Base-by-base conservation (phyloP, 2,329 filamentous ascomycete species). In the Alternaria conjuncta region DNA sequence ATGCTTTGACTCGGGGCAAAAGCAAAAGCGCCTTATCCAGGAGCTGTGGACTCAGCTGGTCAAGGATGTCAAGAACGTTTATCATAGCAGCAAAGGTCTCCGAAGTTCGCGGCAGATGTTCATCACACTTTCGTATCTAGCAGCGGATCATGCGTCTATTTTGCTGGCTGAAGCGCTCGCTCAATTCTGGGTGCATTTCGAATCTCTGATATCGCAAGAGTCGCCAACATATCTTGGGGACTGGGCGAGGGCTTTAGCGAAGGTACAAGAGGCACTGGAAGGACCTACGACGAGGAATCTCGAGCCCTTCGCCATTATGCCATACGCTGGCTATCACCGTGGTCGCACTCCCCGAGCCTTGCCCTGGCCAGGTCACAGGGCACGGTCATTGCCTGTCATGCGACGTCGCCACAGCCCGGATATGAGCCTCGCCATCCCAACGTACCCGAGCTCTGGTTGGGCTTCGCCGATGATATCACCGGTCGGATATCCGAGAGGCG, bases 331-430 rank as follows among this genome's bases (percentile, higher is more conserved):
- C 5, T 50, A 4, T n/a, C 26, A 25, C 11, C 55, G 15, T 25
- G 21, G 28, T 10, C 44, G 55, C 10, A 3, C 45, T 7, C 18
- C 20, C 13, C 55, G 45, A n/a, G 30, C 44, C 8, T 12, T 50
- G 23, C 45, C 44, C 6, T 57, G 55, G 55, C 21, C 21, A 4
- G 26, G 26, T 5, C 55, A 57, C n/a, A 30, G 60, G 32, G 54
- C 54, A 2, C 47, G 47, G 6, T 57, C 60, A 15, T 11, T 44
- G n/a, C 60, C 54, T 36, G 47, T 10, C 11, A 44, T 43, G 9
- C 60, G 47, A n/a, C 60, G 30, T 53, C 54, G 47, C 8, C 41
- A 23, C n/a, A 46, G 49, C 9, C 47, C 46, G 12, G 54, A 62
- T 10, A 53, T 62, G 54, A 23, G 23, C 9, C n/a, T 62, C 23